A percentile compares a stretch with the other conserved stretches of the same genome.
Evolutionary conservation across 108 stramenopile species (phyloP).

Genomic region (Nitzschia putrida): DNA sequence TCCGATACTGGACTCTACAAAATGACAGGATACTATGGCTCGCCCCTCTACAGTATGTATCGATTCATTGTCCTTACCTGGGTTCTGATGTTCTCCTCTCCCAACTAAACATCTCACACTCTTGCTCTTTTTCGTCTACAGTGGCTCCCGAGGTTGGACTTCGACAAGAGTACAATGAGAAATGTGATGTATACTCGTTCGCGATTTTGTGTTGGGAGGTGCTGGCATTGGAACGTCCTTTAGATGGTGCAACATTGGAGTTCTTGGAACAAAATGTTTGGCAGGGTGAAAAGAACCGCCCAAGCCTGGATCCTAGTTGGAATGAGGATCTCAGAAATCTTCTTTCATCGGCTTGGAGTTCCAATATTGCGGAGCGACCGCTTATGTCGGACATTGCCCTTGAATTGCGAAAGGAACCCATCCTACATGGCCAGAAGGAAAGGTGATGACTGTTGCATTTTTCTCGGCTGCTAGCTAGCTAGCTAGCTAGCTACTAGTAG

Average conservation of each 20-base stretch:
- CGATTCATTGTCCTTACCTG: too few relatives aligned
- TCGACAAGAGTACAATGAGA: conserved; percentile 63
- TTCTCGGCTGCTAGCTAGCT: too few relatives aligned
- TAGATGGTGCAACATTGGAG: conserved; percentile 2
- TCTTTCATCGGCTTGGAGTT: conserved; percentile 31
- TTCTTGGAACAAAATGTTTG: conserved; percentile 19
- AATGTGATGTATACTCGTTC: conserved; percentile 78
- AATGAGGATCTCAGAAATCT: conserved; percentile 6
- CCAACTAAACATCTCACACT: too few relatives aligned
- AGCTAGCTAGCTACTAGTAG: too few relatives aligned
- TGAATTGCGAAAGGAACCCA: background rate
- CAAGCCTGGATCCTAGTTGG: conserved; percentile 24
- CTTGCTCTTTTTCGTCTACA: background rate
- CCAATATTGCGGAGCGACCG: conserved; percentile 11
- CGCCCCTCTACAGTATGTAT: conserved; percentile 34
- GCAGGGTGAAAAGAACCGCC: conserved; percentile 35
- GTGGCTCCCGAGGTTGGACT: conserved; percentile 51
- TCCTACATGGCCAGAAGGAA: too few relatives aligned
- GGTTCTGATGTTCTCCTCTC: too few relatives aligned
- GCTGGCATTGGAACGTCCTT: conserved; percentile 48
- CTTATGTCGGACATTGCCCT: background rate
- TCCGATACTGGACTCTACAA: conserved; percentile 40
- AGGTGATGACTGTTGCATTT: too few relatives aligned
- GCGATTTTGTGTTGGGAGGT: conserved; percentile 75
- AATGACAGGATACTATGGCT: conserved; percentile 55